Base-by-base conservation (phyloP, 345 rosid genomes). In the Aquilaria malaccensis region DNA sequence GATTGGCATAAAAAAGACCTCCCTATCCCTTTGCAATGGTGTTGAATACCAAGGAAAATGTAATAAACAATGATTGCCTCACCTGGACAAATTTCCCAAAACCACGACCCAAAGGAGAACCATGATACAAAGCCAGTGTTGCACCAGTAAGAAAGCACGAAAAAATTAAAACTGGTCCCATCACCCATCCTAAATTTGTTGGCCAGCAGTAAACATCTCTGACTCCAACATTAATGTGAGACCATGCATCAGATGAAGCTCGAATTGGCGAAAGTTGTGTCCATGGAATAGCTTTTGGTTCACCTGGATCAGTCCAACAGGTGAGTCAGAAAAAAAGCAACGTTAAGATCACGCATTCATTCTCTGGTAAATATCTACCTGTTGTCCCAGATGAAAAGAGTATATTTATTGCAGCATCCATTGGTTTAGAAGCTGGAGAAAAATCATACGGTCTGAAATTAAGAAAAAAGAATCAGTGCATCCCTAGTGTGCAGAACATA, bases 221-320 rank as follows among this genome's bases (percentile, higher is more conserved):
- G 46, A 70, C 82, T 71, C 59, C 72, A 46, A 81, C 37, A 78
- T 87, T 82, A 63, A 65, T 5, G 58, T 93, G 84, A 62, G 80
- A 84, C 94, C 91, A 89, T 48, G 62, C 76, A 58, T 93, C 98
- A 65, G 77, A 59, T 37, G 81, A 70, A 62, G 87, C 72, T 56
- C 94, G 85, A 58, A 89, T 80, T 10, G 97, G 83, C 0, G 94
- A 71, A 57, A 87, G 81, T 43, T 93, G 97, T 11, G 98, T 89
- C 98, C 97, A 93, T 0, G 83, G 83, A 43, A 93, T 87, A 41
- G 98, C 98, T 80, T 93, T 93, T n/a, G 97, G 97, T 59, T 93
- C 96, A 59, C 98, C 98, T 92, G 61, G 55, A 32, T 52, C 14
- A 69, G 15, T 64, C 3, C 70, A 64, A 68, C 2, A 61, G 7